Evolutionary conservation across 148 eudicot species (phyloP).

Genomic region (Polygonum maritimum): DNA sequence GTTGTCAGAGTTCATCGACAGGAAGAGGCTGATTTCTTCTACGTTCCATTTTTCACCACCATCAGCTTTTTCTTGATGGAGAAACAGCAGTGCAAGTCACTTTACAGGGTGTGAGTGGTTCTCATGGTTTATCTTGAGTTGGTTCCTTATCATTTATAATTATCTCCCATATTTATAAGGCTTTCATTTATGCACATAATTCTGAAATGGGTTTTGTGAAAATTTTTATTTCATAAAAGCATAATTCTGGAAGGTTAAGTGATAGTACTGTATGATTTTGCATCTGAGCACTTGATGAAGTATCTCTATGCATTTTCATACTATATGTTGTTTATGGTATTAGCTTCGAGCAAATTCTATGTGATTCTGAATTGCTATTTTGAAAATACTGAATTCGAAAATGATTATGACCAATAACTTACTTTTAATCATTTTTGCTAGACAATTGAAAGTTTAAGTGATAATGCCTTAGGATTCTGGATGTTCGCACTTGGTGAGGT

Average conservation of each 20-base stretch:
- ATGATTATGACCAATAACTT: background rate
- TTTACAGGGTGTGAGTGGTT: slow-evolving; percentile 99
- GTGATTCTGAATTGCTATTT: background rate
- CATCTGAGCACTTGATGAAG: too few relatives aligned
- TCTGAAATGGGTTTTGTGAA: background rate
- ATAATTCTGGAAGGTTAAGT: background rate
- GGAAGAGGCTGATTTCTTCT: slow-evolving; percentile 86
- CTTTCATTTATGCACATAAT: background rate
- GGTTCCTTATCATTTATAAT: background rate
- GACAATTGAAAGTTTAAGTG: background rate
- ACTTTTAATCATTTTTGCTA: background rate
- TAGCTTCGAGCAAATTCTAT: background rate
- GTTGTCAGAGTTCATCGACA: slow-evolving; percentile 68
- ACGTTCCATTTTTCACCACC: slow-evolving; percentile 90
- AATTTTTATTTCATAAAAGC: background rate
- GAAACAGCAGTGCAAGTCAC: slow-evolving; percentile 94
- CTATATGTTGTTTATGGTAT: background rate
- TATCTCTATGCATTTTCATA: too few relatives aligned
- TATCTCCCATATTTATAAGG: background rate
- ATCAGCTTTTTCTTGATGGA: slow-evolving; percentile 91
- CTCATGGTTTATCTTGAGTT: slow-evolving; percentile 12
- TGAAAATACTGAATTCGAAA: background rate
- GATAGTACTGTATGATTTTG: background rate
- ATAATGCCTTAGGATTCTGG: background rate
- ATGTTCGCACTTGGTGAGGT: too few relatives aligned